phyloP scores from a whole-genome alignment of 306 rosid genomes.

The Casuarina glauca region DNA sequence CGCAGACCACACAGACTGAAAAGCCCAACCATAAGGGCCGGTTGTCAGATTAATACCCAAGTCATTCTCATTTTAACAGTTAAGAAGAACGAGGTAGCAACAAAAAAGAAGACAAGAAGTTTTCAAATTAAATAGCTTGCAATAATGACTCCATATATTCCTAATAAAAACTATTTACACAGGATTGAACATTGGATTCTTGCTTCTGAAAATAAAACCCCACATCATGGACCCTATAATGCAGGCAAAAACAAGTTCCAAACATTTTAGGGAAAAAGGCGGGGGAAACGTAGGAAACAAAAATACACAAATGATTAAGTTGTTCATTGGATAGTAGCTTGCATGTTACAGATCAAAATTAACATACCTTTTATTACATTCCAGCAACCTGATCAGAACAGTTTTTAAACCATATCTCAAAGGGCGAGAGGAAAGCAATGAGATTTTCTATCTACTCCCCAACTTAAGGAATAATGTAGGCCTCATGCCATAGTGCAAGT shows the following conservation, averaged over 20 bases:
- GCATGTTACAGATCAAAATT: background rate
- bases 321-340: background rate
- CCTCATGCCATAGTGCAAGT: slow-evolving; percentile 3
- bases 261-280: background rate
- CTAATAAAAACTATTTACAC: background rate
- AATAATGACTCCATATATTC: background rate
- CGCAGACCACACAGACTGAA: too few relatives aligned
- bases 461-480: slow-evolving; percentile 1
- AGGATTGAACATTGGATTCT: background rate
- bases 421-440: slow-evolving; percentile 19
- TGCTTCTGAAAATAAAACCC: background rate
- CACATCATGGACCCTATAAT: background rate
- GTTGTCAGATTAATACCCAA: background rate
- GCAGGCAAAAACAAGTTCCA: background rate
- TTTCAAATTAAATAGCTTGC: background rate
- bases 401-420: slow-evolving; percentile 19
- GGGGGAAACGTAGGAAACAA: background rate
- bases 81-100: background rate
- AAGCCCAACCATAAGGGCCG: too few relatives aligned
- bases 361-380: slow-evolving; percentile 25
- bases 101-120: background rate
- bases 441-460: slow-evolving; percentile 11
- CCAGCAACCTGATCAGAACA: slow-evolving; percentile 21
- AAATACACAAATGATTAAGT: background rate
- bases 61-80: background rate